Evolutionary conservation across 2,329 filamentous ascomycete genomes (phyloP).

Genomic region (Ascochyta koolunga): DNA sequence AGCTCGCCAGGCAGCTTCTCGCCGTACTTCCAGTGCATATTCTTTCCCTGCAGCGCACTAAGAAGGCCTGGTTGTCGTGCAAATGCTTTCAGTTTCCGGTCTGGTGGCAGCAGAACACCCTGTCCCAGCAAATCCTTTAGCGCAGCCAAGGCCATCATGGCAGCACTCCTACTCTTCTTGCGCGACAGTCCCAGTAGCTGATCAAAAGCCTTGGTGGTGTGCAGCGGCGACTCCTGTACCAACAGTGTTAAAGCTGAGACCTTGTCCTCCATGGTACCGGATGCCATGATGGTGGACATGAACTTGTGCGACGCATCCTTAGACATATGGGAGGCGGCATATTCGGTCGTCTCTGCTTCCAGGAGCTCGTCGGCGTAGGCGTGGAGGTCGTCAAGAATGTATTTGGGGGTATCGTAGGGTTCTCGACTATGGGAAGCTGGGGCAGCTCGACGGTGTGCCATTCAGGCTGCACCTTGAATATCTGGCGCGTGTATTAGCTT

Average conservation of each 20-base stretch:
- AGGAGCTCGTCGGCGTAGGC: slow-evolving; percentile 76
- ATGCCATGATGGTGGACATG: slow-evolving; percentile 94
- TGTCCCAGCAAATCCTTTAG: slow-evolving; percentile 93
- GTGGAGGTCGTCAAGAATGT: slow-evolving; percentile 64
- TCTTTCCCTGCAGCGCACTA: slow-evolving; percentile 68
- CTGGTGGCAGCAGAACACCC: slow-evolving; percentile 80
- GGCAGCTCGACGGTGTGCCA: slow-evolving; percentile 69
- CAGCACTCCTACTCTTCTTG: slow-evolving; percentile 92
- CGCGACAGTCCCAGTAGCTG: slow-evolving; percentile 80
- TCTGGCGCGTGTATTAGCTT: slow-evolving; percentile 48
- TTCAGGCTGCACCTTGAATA: slow-evolving; percentile 67
- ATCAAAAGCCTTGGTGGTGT: slow-evolving; percentile 89
- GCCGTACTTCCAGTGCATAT: slow-evolving; percentile 69
- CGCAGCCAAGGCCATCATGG: slow-evolving; percentile 88
- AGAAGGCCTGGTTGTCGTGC: slow-evolving; percentile 78
- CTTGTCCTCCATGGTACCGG: slow-evolving; percentile 95
- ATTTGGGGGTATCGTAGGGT: slow-evolving; percentile 56
- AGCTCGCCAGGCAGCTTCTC: slow-evolving; percentile 76
- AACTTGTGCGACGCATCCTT: slow-evolving; percentile 92
- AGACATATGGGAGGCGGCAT: slow-evolving; percentile 72
- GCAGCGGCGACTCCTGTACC: slow-evolving; percentile 93
- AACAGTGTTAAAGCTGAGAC: slow-evolving; percentile 93
- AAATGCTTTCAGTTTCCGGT: slow-evolving; percentile 82
- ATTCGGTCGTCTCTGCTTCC: slow-evolving; percentile 77
- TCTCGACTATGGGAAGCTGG: slow-evolving; percentile 54